Base-by-base conservation (phyloP, 805 yeast genomes). In the Candida adriatica region DNA sequence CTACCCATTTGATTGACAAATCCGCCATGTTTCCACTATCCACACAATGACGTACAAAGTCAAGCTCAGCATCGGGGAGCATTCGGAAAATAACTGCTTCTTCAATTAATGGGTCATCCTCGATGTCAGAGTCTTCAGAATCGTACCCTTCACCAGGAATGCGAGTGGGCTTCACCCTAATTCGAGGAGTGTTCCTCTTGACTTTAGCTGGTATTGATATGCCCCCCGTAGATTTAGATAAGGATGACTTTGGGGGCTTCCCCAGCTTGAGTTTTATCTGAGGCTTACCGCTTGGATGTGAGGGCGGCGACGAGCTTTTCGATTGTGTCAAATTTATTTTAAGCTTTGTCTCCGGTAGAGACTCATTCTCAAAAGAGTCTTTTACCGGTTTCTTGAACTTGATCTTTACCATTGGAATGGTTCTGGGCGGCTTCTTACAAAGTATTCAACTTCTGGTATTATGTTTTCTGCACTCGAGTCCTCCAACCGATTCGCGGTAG, bases 91-190 rank as follows among this genome's bases (percentile, higher is more conserved):
- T 66, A 2, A 92, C 66, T 1, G 92, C 95, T 43, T 85, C 94
- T 50, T 92, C 97, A 7, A 86, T 63, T 39, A 86, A 60, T 2
- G 98, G 97, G 50, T 92, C 96, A 38, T 87, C 96, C 53, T 92
- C 98, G 16, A 85, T 64, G 43, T 90, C 97, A 1, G 96, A 94
- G 13, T 94, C 96, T 48, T 90, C 97, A 3, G 95, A 81, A 51
- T 90, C 98, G 56, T 90, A 90, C 1, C 97, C 97, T 46, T 90
- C 96, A 5, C 95, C 95, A 0, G 94, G 92, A 4, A 79, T 67
- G 45, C 95, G 64, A 4, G 68, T 66, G 1, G 79, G 75, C 41
- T 71, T 72, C 35, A 75, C 66, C 33, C 75, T 54, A 38, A 37
- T 27, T 3, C 35, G 31, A 7, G 37, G 37, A 3, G 13, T 20